These are phyloP conservation scores for Fusarium metavorans DNA, from an alignment of 2,329 filamentous ascomycete genomes.

Conservation along the genomic window DNA sequence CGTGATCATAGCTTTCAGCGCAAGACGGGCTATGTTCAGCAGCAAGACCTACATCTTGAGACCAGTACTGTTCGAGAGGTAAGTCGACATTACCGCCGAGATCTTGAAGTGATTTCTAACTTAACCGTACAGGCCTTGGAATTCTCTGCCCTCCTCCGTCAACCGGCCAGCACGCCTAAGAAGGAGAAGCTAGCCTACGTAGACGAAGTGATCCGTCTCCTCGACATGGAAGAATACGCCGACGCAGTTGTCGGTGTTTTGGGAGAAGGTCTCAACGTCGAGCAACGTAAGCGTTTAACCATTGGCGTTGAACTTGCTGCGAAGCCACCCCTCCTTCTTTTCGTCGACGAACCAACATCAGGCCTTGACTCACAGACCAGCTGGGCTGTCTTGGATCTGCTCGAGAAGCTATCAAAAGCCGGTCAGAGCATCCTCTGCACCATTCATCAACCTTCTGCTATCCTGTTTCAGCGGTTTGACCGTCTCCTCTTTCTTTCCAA, in stretches of 20 bases:
- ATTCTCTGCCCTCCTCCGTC: constrained; percentile 56
- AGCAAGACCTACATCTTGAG: constrained; percentile 64
- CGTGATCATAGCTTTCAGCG: constrained; percentile 76
- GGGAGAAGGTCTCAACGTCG: constrained; percentile 58
- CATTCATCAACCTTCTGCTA: constrained; percentile 62
- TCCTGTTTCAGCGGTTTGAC: constrained; percentile 64
- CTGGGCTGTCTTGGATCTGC: background rate
- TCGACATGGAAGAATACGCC: constrained; percentile 65
- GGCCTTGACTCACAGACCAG: constrained; percentile 46
- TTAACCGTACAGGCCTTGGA: constrained; percentile 43
- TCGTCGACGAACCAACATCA: constrained; percentile 64
- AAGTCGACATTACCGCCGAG: background rate
- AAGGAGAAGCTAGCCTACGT: constrained; percentile 64
- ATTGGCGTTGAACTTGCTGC: constrained; percentile 60
- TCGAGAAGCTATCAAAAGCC: constrained; percentile 46
- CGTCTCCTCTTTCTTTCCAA: constrained; percentile 68
- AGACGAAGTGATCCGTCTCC: constrained; percentile 62
- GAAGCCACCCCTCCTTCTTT: constrained; percentile 59
- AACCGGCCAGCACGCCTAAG: constrained; percentile 54
- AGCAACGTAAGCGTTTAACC: constrained; percentile 62
- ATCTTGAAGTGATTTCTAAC: background rate
- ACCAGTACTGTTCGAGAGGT: constrained; percentile 56
- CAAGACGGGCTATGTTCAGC: constrained; percentile 77
- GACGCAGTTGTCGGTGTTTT: constrained; percentile 61
- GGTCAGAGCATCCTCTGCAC: constrained; percentile 62